These are phyloP conservation scores for Colletotrichum agaves DNA, from an alignment of 2,329 filamentous ascomycete species.

Conservation along the genomic window DNA sequence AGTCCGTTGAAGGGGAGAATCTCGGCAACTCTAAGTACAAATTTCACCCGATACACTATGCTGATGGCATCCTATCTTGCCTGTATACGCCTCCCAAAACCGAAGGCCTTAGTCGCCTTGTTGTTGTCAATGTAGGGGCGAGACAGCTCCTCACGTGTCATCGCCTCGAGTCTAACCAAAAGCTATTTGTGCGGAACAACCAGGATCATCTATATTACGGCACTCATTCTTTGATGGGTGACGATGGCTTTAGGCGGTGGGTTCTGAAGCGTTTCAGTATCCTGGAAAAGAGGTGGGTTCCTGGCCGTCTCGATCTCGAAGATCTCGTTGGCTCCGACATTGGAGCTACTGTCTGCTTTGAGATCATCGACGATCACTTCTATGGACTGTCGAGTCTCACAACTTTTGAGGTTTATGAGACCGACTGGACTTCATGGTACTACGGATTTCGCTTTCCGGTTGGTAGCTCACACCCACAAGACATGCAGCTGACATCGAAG, in stretches of 20 bases:
- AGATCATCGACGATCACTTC: constrained; percentile 72
- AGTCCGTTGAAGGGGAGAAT: not conserved
- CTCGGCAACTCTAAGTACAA: constrained; percentile 50
- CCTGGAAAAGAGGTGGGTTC: constrained; percentile 50
- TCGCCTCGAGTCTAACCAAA: constrained; percentile 58
- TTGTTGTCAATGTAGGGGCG: constrained; percentile 58
- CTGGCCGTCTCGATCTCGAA: constrained; percentile 61
- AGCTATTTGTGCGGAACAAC: constrained; percentile 76
- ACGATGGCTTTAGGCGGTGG: constrained; percentile 72
- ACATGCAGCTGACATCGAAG: constrained; percentile 54
- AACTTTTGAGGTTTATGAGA: constrained; percentile 69
- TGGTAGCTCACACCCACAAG: constrained; percentile 51
- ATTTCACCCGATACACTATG: constrained; percentile 67
- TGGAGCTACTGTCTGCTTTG: constrained; percentile 76
- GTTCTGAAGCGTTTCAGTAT: constrained; percentile 65
- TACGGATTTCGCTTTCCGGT: constrained; percentile 73
- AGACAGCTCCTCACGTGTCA: constrained; percentile 53
- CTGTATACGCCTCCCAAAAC: constrained; percentile 58
- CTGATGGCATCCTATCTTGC: constrained; percentile 67
- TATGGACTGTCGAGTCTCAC: constrained; percentile 77
- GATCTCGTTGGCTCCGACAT: constrained; percentile 73
- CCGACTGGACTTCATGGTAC: constrained; percentile 77
- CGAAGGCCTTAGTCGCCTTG: constrained; percentile 58
- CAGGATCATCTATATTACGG: constrained; percentile 72
- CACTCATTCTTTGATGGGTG: constrained; percentile 65